These are phyloP conservation scores for Ceratocystis lukuohia DNA, from an alignment of 2,329 filamentous ascomycete genomes.

Conservation along the genomic window DNA sequence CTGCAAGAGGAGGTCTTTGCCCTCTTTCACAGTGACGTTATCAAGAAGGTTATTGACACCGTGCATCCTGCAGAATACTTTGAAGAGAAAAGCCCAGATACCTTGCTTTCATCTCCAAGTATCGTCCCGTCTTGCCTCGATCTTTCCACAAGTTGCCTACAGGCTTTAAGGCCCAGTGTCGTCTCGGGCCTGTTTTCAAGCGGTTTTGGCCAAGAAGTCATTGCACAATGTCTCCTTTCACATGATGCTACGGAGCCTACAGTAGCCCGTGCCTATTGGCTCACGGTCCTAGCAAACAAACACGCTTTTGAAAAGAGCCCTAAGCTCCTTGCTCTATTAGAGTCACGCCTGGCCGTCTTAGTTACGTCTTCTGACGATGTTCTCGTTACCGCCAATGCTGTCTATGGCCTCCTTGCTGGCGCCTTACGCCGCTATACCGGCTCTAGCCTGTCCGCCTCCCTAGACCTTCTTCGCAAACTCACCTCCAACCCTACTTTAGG, in stretches of 20 bases:
- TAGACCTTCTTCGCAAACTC: constrained; percentile 28
- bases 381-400: constrained; percentile 15
- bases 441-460: constrained; percentile 26
- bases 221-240: constrained; percentile 21
- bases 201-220: constrained; percentile 28
- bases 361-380: constrained; percentile 4
- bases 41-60: background rate
- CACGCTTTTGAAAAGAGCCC: constrained; percentile 28
- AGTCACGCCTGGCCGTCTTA: constrained; percentile 18
- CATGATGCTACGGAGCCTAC: background rate
- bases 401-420: constrained; percentile 26
- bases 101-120: background rate
- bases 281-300: constrained; percentile 35
- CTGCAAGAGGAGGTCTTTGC: constrained; percentile 27
- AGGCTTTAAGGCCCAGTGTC: constrained; percentile 27
- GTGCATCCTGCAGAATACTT: constrained; percentile 11
- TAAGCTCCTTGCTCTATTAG: constrained; percentile 20
- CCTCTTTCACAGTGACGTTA: constrained; percentile 27
- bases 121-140: constrained; percentile 7
- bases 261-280: constrained; percentile 22
- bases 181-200: constrained; percentile 29
- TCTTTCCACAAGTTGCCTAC: constrained; percentile 30
- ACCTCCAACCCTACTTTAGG: constrained; percentile 27
- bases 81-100: background rate
- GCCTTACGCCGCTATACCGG: constrained; percentile 30